Evolutionary conservation across 2,329 filamentous ascomycete species (phyloP).

Genomic region (Neurospora sp.): DNA sequence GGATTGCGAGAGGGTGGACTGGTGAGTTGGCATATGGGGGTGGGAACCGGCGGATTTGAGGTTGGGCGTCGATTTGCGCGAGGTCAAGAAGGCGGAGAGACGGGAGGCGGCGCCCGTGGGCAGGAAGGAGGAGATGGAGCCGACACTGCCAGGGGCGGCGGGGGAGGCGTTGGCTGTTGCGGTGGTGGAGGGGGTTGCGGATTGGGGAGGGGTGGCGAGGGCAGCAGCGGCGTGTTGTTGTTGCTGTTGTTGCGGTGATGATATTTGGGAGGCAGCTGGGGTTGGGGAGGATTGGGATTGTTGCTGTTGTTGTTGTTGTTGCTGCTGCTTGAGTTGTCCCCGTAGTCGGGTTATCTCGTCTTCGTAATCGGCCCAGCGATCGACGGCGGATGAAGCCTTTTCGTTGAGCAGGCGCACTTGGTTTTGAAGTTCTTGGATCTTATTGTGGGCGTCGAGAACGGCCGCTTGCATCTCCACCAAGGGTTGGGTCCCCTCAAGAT

Average conservation of each 20-base stretch:
- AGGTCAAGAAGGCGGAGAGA: slow-evolving; percentile 36
- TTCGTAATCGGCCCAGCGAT: slow-evolving; percentile 69
- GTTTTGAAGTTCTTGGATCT: slow-evolving; percentile 59
- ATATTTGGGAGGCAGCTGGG: background rate
- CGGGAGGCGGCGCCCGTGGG: slow-evolving; percentile 32
- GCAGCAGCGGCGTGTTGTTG: slow-evolving; percentile 19
- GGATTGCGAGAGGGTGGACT: background rate
- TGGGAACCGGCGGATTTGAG: slow-evolving; percentile 16
- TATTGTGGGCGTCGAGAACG: slow-evolving; percentile 45
- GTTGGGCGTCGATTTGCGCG: slow-evolving; percentile 34
- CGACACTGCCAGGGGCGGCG: slow-evolving; percentile 13
- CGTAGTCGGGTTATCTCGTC: slow-evolving; percentile 60
- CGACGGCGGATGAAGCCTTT: slow-evolving; percentile 48
- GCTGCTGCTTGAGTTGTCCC: slow-evolving; percentile 15
- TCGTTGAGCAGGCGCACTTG: slow-evolving; percentile 62
- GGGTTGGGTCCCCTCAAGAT: slow-evolving; percentile 21
- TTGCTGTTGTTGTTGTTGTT: background rate
- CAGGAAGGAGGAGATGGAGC: slow-evolving; percentile 32
- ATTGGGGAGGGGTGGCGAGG: slow-evolving; percentile 16
- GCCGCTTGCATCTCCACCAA: slow-evolving; percentile 29
- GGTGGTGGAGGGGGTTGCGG: slow-evolving; percentile 14
- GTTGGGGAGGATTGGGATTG: background rate
- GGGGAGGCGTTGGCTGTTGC: slow-evolving; percentile 19
- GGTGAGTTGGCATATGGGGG: background rate
- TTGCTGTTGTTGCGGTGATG: slow-evolving; percentile 2